Evolutionary conservation across 495 filamentous ascomycete genomes (phyloP).

Genomic region (Hyphodiscus hymeniophilus): DNA sequence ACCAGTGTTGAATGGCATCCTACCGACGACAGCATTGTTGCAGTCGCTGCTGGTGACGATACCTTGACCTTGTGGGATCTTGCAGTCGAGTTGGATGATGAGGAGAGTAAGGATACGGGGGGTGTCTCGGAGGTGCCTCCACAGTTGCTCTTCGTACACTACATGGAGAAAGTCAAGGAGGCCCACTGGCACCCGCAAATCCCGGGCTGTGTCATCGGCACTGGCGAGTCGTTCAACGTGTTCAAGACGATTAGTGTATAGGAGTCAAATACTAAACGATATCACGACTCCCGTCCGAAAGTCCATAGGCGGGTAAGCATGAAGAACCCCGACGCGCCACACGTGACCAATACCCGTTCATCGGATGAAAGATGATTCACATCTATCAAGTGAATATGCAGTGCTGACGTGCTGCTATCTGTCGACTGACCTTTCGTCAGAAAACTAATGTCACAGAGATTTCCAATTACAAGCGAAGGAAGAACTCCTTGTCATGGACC

Average conservation of each 20-base stretch:
- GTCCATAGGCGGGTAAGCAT: too few relatives aligned
- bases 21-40: conserved; percentile 87
- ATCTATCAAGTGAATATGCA: too few relatives aligned
- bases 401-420: too few relatives aligned
- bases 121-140: conserved; percentile 86
- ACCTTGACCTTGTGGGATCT: conserved; percentile 96
- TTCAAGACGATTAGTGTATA: conserved; percentile 64
- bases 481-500: too few relatives aligned
- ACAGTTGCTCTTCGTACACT: conserved; percentile 93
- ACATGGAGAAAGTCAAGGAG: conserved; percentile 90
- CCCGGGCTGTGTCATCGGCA: conserved; percentile 82
- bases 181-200: conserved; percentile 96
- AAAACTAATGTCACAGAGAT: too few relatives aligned
- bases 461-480: too few relatives aligned
- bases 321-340: too few relatives aligned
- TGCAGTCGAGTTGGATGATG: conserved; percentile 91
- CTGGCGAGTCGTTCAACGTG: conserved; percentile 77
- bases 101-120: conserved; percentile 84
- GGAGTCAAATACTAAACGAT: conserved; percentile 7
- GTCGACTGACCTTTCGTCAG: too few relatives aligned
- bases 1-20: conserved; percentile 98
- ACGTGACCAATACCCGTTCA: too few relatives aligned
- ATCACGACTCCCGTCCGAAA: neutral
- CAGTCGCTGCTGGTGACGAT: conserved; percentile 86
- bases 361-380: too few relatives aligned